Conservation (phyloP, 1,139 yeast species). For the Blastobotrys capitulatus region DNA sequence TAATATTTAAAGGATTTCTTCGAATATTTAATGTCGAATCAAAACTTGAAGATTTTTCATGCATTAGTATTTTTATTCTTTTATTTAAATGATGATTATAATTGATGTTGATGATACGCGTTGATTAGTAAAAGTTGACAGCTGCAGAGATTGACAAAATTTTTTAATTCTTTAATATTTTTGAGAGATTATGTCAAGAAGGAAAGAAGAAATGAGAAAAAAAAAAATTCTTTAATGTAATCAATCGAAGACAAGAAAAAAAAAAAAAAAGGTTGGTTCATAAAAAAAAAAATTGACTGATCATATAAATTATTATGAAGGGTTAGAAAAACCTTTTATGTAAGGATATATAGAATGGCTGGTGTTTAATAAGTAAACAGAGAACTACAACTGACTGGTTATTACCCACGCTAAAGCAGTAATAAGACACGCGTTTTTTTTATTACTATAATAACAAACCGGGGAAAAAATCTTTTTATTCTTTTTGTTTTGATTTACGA, state of each 20-base stretch:
- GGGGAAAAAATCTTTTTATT: not conserved
- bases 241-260: too few relatives aligned
- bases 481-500: not conserved
- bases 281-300: too few relatives aligned
- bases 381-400: too few relatives aligned
- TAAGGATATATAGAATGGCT: too few relatives aligned
- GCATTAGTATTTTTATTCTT: not conserved
- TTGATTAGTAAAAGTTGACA: not conserved
- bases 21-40: conserved; percentile 12
- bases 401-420: too few relatives aligned
- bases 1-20: conserved; percentile 26
- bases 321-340: too few relatives aligned
- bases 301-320: too few relatives aligned
- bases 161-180: not conserved
- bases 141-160: not conserved
- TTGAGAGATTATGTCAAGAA: not conserved
- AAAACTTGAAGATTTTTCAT: conserved; percentile 4
- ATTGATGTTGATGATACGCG: not conserved
- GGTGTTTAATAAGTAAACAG: too few relatives aligned
- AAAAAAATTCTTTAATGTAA: not conserved
- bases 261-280: not conserved
- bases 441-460: not conserved
- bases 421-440: too few relatives aligned
- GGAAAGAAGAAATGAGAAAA: not conserved
- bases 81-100: not conserved